These are phyloP conservation scores for Miscanthus sacchariflorus DNA, from an alignment of 202 grass and related monocot genomes.

Conservation along the genomic window DNA sequence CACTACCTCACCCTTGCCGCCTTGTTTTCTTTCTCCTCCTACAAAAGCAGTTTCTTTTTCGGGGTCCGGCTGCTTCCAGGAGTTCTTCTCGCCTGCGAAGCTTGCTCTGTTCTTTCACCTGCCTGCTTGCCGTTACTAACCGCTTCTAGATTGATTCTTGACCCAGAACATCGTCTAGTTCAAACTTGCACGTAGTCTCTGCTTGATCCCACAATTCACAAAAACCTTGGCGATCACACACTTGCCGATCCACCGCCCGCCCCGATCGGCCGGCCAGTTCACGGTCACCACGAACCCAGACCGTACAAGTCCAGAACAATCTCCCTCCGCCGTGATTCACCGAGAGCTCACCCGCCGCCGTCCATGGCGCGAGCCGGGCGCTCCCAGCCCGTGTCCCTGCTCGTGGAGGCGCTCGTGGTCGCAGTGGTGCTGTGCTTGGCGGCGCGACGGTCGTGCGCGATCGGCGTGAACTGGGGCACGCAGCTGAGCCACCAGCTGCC, in stretches of 20 bases:
- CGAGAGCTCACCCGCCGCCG: too few species aligned
- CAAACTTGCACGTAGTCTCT: too few species aligned
- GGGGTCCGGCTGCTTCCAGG: neutral
- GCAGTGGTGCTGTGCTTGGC: conserved; percentile 41
- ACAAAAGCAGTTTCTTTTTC: neutral
- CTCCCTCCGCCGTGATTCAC: neutral
- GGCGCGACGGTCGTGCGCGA: conserved; percentile 18
- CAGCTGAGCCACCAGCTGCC: conserved; percentile 87
- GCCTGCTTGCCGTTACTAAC: too few species aligned
- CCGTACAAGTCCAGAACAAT: neutral
- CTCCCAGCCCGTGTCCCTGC: neutral
- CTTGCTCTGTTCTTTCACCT: conserved; percentile 31
- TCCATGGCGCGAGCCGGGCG: conserved; percentile 33
- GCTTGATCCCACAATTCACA: too few species aligned
- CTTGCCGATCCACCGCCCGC: neutral
- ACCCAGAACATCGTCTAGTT: too few species aligned
- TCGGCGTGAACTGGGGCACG: conserved; percentile 95
- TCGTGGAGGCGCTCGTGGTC: neutral
- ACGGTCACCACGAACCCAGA: too few species aligned
- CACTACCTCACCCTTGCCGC: neutral
- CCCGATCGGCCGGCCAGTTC: too few species aligned
- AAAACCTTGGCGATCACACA: neutral
- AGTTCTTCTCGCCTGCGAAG: neutral
- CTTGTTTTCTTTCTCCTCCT: neutral
- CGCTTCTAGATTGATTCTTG: too few species aligned